Evolutionary conservation across 345 rosid species (phyloP), one percentile per base, ranked within the genome.

Genomic region (Mercurialis annua): DNA sequence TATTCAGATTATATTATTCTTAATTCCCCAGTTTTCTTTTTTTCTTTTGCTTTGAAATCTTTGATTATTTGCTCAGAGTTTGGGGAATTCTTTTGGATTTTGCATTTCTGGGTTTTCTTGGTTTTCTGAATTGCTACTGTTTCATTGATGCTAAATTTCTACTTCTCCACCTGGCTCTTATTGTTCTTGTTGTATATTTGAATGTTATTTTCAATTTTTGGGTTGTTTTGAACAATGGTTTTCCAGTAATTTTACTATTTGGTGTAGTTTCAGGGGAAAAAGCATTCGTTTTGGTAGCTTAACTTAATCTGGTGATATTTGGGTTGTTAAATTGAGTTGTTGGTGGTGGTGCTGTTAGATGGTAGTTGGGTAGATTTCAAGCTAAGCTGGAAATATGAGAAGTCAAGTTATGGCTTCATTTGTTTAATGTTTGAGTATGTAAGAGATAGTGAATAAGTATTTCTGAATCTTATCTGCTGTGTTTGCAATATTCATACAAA

Each of bases 311-410:
- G 44, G 14, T 62, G 44, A 60, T 54, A 64, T 38, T 73, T 70
- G 59, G 69, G 21, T 56, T 36, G 49, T 55, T 61, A 2, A 48
- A 50, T 50, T 66, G 29, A 29, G 24, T 62, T 43, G 56, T 0
- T 58, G 44, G 65, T 80, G 76, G 48, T 78, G 81, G 38, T 76
- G 81, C 59, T 64, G 29, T 77, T 51, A 72, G 74, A 46, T 64
- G 68, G 76, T 77, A 73, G 65, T 49, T 59, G 78, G 79, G 76
- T 77, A 67, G 68, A 81, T 80, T 85, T 75, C 76, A 85, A 81
- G 87, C 86, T 71, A 83, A 80, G 86, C 64, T 77, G 78, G 71
- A 64, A 80, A 62, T 67, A 69, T 78, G 77, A 73, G 67, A 72
- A 76, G 76, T 69, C 70, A 71, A 80, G 81, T 76, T 57, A 68